Conservation (phyloP, 2,329 filamentous ascomycete species). For the Microcyclospora tardicrescens region DNA sequence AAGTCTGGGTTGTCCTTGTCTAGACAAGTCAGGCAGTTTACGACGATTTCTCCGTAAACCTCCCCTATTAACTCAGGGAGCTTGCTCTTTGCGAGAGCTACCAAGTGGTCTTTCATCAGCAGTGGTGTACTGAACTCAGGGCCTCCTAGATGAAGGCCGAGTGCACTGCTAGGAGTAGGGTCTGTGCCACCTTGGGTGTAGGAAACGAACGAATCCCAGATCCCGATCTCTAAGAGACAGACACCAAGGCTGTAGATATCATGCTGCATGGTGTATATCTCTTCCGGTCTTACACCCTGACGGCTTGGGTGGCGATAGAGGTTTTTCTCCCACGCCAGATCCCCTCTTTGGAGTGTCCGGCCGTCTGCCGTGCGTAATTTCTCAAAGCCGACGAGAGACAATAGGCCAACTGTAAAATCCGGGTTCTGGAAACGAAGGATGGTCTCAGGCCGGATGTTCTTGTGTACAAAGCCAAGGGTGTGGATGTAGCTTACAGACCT, state of each 20-base stretch:
- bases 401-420: conserved; percentile 1
- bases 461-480: conserved; percentile 32
- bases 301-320: conserved; percentile 39
- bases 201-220: conserved; percentile 29
- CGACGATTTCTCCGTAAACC: background rate
- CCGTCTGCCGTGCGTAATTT: conserved; percentile 25
- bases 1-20: conserved; percentile 12
- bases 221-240: conserved; percentile 40
- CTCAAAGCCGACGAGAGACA: conserved; percentile 35
- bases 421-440: conserved; percentile 9
- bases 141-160: background rate
- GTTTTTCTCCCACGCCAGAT: conserved; percentile 30
- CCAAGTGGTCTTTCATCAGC: conserved; percentile 2
- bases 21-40: conserved; percentile 18
- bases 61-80: conserved; percentile 1
- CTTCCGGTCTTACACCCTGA: conserved; percentile 29
- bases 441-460: conserved; percentile 34
- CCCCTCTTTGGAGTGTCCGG: conserved; percentile 23
- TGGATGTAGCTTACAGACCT: conserved; percentile 26
- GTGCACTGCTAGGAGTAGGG: background rate
- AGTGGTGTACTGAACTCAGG: background rate
- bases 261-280: conserved; percentile 39
- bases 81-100: conserved; percentile 2
- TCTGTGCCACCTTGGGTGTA: background rate
- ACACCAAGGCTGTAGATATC: conserved; percentile 46